Conservation (phyloP, 768 basidiomycete genomes). For the Chalciporus chontae region DNA sequence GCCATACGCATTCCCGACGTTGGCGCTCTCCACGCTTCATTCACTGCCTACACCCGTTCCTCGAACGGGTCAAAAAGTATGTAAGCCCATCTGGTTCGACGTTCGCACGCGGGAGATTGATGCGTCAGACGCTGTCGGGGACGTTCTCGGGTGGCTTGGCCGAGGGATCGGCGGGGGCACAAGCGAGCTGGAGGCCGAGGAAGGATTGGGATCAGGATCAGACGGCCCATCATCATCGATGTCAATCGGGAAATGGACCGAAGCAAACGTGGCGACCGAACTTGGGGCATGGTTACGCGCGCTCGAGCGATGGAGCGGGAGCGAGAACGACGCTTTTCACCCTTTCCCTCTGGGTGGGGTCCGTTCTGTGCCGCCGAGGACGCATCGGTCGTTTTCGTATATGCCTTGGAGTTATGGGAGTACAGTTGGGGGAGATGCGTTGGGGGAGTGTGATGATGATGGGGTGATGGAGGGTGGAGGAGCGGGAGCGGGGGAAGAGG, state of each 20-base stretch:
- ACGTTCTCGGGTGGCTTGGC: conserved; percentile 55
- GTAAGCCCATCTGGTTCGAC: conserved; percentile 86
- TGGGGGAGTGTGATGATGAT: conserved; percentile 28
- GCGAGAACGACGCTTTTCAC: neutral
- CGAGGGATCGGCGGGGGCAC: conserved; percentile 20
- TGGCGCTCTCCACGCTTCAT: conserved; percentile 81
- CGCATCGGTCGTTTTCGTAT: conserved; percentile 51
- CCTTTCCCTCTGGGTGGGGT: too few relatives aligned
- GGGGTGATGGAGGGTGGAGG: conserved; percentile 15
- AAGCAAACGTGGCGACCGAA: conserved; percentile 49
- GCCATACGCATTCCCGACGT: conserved; percentile 83
- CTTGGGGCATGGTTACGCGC: conserved; percentile 59
- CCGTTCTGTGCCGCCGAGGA: conserved; percentile 17
- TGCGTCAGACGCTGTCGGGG: conserved; percentile 56
- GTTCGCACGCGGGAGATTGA: conserved; percentile 51
- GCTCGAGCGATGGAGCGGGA: conserved; percentile 26
- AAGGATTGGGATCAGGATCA: too few relatives aligned
- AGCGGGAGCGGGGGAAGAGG: conserved; percentile 32
- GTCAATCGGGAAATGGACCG: conserved; percentile 46
- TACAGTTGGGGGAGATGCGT: conserved; percentile 12
- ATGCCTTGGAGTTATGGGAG: conserved; percentile 42
- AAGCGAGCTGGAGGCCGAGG: neutral
- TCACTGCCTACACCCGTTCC: conserved; percentile 84
- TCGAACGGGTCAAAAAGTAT: conserved; percentile 73
- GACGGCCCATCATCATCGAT: neutral